Percentiles rank a stretch among this genome's conserved stretches.
Evolutionary conservation across 345 rosid species (phyloP).

Genomic region (Barbarea vulgaris): DNA sequence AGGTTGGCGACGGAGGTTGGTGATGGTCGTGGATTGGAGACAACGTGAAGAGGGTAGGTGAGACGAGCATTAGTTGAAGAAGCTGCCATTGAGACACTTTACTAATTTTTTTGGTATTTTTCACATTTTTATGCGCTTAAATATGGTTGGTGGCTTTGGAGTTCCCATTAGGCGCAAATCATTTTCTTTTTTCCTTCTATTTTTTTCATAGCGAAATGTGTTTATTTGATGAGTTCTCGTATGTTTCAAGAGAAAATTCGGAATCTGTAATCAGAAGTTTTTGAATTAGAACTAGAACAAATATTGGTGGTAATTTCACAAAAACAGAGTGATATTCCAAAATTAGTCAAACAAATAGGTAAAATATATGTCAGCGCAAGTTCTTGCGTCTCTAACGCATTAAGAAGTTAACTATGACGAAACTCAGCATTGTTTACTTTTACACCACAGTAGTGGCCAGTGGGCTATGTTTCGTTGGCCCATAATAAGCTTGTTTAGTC

Average conservation of each 20-base stretch:
- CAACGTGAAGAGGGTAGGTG: conserved; percentile 33
- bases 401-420: neutral
- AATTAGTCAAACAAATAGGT: neutral
- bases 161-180: neutral
- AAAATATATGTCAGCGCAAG: too few relatives aligned
- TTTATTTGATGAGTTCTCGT: neutral
- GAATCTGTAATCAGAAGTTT: neutral
- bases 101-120: neutral
- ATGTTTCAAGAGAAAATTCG: neutral
- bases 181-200: neutral
- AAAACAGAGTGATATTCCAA: neutral
- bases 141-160: conserved; percentile 16
- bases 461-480: neutral
- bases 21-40: conserved; percentile 27
- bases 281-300: too few relatives aligned
- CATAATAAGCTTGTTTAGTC: neutral
- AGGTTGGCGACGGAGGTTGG: conserved; percentile 35
- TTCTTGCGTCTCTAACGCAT: neutral
- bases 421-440: neutral
- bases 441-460: neutral
- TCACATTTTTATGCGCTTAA: neutral
- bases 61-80: conserved; percentile 28
- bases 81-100: conserved; percentile 30
- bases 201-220: neutral
- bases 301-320: neutral